Percentiles rank a stretch among this genome's conserved stretches.
These are phyloP conservation scores for Phaeosphaeria sp. DNA, from an alignment of 2,329 filamentous ascomycete species.

Conservation along the genomic window DNA sequence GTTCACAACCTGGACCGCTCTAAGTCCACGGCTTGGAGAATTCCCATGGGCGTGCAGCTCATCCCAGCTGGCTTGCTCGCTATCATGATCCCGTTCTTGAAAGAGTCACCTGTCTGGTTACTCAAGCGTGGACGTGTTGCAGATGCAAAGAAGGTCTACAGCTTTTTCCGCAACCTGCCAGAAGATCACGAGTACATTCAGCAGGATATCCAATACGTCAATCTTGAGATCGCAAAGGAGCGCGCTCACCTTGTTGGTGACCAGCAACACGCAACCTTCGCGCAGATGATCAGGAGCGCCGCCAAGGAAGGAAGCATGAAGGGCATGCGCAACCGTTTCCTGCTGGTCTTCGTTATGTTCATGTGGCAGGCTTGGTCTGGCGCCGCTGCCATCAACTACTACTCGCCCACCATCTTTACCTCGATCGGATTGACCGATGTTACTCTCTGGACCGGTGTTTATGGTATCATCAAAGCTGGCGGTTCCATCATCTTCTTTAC, in stretches of 20 bases:
- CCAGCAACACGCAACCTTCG: slow-evolving; percentile 33
- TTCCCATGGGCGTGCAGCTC: slow-evolving; percentile 63
- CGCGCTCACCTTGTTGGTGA: slow-evolving; percentile 35
- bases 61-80: slow-evolving; percentile 49
- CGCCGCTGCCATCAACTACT: slow-evolving; percentile 48
- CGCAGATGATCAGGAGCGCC: slow-evolving; percentile 38
- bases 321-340: slow-evolving; percentile 52
- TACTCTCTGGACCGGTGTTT: slow-evolving; percentile 48
- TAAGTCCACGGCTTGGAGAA: slow-evolving; percentile 65
- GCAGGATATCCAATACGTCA: slow-evolving; percentile 43
- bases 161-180: slow-evolving; percentile 55
- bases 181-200: slow-evolving; percentile 51
- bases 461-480: slow-evolving; percentile 47
- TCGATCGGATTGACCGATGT: slow-evolving; percentile 45
- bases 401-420: slow-evolving; percentile 46
- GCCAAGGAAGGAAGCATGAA: slow-evolving; percentile 36
- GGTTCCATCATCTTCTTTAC: slow-evolving; percentile 48
- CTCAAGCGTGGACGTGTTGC: slow-evolving; percentile 41
- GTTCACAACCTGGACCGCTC: slow-evolving; percentile 52
- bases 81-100: slow-evolving; percentile 41
- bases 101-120: slow-evolving; percentile 45
- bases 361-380: slow-evolving; percentile 47
- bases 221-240: slow-evolving; percentile 39
- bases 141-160: slow-evolving; percentile 50
- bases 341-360: slow-evolving; percentile 51